A percentile compares a stretch with the other conserved stretches of the same genome.
phyloP scores from a whole-genome alignment of 371 early-diverging fungal species.

The Blastocladiella emersonii region DNA sequence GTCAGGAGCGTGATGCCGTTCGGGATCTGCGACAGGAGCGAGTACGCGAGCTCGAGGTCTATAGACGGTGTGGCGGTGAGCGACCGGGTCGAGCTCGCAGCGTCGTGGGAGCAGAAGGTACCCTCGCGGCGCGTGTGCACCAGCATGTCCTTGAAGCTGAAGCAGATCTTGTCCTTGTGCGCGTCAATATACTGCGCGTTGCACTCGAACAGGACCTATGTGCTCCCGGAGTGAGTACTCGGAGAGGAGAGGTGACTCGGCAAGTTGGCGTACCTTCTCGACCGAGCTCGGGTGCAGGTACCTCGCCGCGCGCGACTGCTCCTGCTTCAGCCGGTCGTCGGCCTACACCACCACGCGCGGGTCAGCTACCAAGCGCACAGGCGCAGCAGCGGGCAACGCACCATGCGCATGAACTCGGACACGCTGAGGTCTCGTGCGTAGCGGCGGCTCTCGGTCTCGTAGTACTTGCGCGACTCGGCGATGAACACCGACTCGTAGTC shows the following conservation, averaged over 20 bases:
- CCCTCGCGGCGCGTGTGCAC: neutral
- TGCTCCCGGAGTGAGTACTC: no score
- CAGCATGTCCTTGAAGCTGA: neutral
- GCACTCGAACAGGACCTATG: neutral
- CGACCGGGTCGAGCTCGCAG: no score
- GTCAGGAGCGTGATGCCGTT: slow-evolving; percentile 49
- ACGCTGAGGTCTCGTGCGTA: slow-evolving; percentile 41
- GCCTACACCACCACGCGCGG: neutral
- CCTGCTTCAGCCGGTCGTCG: neutral
- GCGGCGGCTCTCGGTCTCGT: slow-evolving; percentile 49
- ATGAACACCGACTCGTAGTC: slow-evolving; percentile 66
- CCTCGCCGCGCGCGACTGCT: neutral
- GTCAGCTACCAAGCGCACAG: no score
- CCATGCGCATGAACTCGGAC: slow-evolving; percentile 55
- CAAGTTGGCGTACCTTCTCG: neutral
- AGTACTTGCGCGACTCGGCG: slow-evolving; percentile 50
- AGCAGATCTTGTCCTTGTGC: neutral
- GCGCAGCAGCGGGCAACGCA: slow-evolving; percentile 1
- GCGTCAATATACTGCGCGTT: neutral
- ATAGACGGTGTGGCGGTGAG: no score
- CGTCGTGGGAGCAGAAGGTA: neutral
- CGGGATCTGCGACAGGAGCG: slow-evolving; percentile 42
- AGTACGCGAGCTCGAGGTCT: slow-evolving; percentile 64
- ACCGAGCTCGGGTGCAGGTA: slow-evolving; percentile 3
- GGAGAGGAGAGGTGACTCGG: no score